Evolutionary conservation across 148 eudicot species (phyloP).

Genomic region (Pharnaceum exiguum): DNA sequence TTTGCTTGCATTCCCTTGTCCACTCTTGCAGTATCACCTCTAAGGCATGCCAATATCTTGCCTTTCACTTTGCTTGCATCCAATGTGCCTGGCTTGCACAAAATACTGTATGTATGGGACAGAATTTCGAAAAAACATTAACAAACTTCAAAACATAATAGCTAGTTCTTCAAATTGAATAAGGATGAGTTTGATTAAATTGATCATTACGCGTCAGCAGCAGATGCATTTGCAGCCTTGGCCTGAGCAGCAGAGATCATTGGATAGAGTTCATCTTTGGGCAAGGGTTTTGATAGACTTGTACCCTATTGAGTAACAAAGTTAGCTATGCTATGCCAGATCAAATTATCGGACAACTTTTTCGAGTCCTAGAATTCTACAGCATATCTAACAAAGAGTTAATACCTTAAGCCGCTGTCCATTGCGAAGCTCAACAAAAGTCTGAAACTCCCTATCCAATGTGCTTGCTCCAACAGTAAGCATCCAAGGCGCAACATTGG

Average conservation of each 20-base stretch:
- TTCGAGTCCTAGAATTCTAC: not conserved
- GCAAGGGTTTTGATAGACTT: conserved; percentile 37
- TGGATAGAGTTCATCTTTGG: conserved; percentile 25
- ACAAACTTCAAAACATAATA: not conserved
- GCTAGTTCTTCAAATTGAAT: not conserved
- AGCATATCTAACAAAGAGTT: not conserved
- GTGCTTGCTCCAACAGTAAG: conserved; percentile 78
- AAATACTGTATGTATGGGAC: conserved; percentile 17
- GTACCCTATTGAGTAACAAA: conserved; percentile 30
- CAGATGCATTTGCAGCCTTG: conserved; percentile 35
- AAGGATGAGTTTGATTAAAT: not conserved
- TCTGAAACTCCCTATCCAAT: conserved; percentile 39
- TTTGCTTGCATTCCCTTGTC: conserved; percentile 40
- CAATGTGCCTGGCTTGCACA: conserved; percentile 39
- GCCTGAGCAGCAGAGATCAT: conserved; percentile 42
- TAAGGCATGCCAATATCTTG: conserved; percentile 57
- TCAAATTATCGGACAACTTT: not conserved
- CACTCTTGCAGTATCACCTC: conserved; percentile 41
- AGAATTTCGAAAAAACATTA: not conserved
- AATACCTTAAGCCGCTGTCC: conserved; percentile 35
- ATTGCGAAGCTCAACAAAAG: conserved; percentile 32
- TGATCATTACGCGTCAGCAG: conserved; percentile 32
- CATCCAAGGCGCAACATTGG: conserved; percentile 70
- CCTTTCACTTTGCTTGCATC: conserved; percentile 60
- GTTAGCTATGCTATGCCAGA: not conserved